phyloP scores from a whole-genome alignment of 148 eudicot genomes.

The Agrostemma githago region DNA sequence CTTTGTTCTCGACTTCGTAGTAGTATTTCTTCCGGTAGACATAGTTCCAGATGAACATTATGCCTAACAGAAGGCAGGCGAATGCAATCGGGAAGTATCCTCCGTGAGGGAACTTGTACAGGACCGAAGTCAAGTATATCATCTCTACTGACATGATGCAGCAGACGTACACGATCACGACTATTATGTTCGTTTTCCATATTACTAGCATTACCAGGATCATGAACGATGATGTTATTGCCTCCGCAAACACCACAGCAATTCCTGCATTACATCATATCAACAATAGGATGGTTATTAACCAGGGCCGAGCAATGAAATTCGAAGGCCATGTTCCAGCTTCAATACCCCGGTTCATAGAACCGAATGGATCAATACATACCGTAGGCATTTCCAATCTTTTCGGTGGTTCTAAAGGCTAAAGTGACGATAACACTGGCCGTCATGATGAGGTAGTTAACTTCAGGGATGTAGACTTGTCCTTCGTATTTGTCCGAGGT shows the following conservation, averaged over 20 bases:
- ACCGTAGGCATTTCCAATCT: conserved; percentile 49
- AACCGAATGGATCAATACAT: neutral
- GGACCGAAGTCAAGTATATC: conserved; percentile 51
- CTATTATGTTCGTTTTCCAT: conserved; percentile 53
- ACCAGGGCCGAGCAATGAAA: no score
- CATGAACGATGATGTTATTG: conserved; percentile 51
- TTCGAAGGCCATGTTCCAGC: no score
- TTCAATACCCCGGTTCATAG: conserved; percentile 1
- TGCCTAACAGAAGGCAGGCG: conserved; percentile 32
- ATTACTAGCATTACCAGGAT: conserved; percentile 52
- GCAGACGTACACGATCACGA: conserved; percentile 32
- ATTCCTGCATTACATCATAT: conserved; percentile 39
- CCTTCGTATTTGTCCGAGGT: conserved; percentile 47
- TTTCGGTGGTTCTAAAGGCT: conserved; percentile 41
- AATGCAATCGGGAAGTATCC: conserved; percentile 64
- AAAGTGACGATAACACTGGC: conserved; percentile 42
- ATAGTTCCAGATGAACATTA: conserved; percentile 60
- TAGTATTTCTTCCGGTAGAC: conserved; percentile 60
- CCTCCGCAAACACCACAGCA: conserved; percentile 62
- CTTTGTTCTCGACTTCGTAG: conserved; percentile 56
- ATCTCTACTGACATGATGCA: conserved; percentile 44
- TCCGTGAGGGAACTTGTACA: conserved; percentile 66
- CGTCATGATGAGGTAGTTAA: conserved; percentile 46
- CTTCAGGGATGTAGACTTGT: conserved; percentile 50
- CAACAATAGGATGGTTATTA: no score